Evolutionary conservation across 2,329 filamentous ascomycete genomes (phyloP).

Genomic region (Aureobasidium uvarum): DNA sequence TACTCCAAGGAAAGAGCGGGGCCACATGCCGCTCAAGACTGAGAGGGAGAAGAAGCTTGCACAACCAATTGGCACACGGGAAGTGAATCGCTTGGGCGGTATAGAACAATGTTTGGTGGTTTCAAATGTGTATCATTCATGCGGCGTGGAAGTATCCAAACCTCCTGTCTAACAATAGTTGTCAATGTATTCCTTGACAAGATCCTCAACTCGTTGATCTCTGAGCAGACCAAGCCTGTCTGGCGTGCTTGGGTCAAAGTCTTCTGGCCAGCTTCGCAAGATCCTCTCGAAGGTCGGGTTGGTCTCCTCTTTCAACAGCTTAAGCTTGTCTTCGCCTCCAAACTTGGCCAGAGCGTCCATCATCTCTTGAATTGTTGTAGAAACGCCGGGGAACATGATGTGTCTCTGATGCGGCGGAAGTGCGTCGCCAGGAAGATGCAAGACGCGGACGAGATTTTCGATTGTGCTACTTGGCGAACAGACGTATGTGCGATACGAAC

Average conservation of each 20-base stretch:
- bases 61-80: no score
- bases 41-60: no score
- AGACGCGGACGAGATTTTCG: background rate
- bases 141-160: background rate
- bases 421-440: background rate
- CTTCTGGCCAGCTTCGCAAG: background rate
- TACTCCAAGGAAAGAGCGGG: no score
- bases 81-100: no score
- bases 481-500: slow-evolving; percentile 2
- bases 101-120: background rate
- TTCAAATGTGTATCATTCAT: background rate
- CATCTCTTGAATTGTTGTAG: slow-evolving; percentile 1
- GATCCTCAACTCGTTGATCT: background rate
- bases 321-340: background rate
- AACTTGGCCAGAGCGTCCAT: background rate
- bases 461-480: slow-evolving; percentile 9
- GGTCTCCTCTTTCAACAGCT: slow-evolving; percentile 1
- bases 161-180: background rate
- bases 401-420: slow-evolving; percentile 3
- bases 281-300: background rate
- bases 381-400: slow-evolving; percentile 5
- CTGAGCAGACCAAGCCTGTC: background rate
- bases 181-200: slow-evolving; percentile 5
- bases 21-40: no score
- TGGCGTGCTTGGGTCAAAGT: slow-evolving; percentile 2